These are phyloP conservation scores for Mycena sanguinolenta DNA, from an alignment of 768 basidiomycete species.

Conservation along the genomic window DNA sequence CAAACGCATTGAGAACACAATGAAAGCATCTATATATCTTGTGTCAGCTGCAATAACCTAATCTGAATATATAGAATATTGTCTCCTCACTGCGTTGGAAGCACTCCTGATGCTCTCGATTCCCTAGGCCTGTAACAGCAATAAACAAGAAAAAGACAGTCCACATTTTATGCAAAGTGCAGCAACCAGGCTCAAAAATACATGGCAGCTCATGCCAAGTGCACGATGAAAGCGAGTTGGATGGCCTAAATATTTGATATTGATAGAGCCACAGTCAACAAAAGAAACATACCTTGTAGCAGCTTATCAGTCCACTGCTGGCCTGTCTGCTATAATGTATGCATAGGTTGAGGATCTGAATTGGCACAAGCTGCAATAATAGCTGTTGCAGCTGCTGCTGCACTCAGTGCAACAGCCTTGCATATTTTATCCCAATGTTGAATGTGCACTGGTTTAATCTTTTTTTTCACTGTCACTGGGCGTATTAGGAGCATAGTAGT, in stretches of 20 bases:
- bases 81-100: too few relatives aligned
- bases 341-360: conserved; percentile 3
- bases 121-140: too few relatives aligned
- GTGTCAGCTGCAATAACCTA: too few relatives aligned
- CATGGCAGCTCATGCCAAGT: neutral
- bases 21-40: too few relatives aligned
- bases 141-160: conserved; percentile 46
- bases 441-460: neutral
- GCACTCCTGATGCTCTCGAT: too few relatives aligned
- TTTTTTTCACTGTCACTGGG: conserved; percentile 5
- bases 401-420: neutral
- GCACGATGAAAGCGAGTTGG: neutral
- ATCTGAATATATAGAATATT: too few relatives aligned
- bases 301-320: conserved; percentile 11
- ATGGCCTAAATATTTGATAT: too few relatives aligned
- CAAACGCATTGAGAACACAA: too few relatives aligned
- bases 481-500: neutral
- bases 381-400: neutral
- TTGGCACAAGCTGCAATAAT: neutral
- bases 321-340: conserved; percentile 15
- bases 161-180: neutral
- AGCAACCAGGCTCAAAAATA: neutral
- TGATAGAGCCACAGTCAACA: too few relatives aligned
- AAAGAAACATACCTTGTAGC: too few relatives aligned
- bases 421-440: neutral